These are phyloP conservation scores for Papiliotrema flavescens DNA, from an alignment of 1,284 basidiomycete species.

Conservation along the genomic window DNA sequence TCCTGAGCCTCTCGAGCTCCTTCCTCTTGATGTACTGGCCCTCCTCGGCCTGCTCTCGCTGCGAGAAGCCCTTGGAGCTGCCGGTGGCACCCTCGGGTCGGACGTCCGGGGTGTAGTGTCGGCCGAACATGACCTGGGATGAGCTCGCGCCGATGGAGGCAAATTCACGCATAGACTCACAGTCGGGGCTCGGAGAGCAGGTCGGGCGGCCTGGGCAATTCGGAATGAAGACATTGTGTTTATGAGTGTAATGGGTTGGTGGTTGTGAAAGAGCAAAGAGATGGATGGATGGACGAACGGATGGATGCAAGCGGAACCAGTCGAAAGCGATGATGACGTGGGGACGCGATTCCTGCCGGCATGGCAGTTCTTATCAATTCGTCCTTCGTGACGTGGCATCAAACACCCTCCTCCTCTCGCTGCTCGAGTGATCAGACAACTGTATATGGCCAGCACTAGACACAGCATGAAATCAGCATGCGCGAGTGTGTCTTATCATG, in stretches of 20 bases:
- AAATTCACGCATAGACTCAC: conserved; percentile 13
- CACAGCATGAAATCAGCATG: no score
- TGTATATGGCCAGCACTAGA: no score
- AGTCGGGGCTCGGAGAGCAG: conserved; percentile 17
- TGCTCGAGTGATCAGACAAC: no score
- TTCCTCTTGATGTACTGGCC: conserved; percentile 41
- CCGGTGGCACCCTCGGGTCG: conserved; percentile 40
- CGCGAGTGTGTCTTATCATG: no score
- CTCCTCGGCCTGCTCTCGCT: conserved; percentile 46
- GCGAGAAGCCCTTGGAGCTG: conserved; percentile 36
- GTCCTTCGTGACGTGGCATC: no score
- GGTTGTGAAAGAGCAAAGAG: neutral
- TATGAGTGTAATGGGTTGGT: neutral
- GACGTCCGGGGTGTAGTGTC: conserved; percentile 37
- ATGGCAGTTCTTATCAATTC: no score
- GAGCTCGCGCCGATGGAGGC: no score
- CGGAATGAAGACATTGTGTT: conserved; percentile 5
- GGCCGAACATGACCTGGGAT: conserved; percentile 32
- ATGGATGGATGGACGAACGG: no score
- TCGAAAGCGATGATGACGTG: no score
- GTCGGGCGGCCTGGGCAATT: conserved; percentile 8
- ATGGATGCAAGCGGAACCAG: no score
- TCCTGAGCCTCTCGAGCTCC: conserved; percentile 33
- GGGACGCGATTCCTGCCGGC: no score
- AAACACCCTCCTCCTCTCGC: no score